Evolutionary conservation across 306 rosid species (phyloP).

Genomic region (Fagus sylvatica): DNA sequence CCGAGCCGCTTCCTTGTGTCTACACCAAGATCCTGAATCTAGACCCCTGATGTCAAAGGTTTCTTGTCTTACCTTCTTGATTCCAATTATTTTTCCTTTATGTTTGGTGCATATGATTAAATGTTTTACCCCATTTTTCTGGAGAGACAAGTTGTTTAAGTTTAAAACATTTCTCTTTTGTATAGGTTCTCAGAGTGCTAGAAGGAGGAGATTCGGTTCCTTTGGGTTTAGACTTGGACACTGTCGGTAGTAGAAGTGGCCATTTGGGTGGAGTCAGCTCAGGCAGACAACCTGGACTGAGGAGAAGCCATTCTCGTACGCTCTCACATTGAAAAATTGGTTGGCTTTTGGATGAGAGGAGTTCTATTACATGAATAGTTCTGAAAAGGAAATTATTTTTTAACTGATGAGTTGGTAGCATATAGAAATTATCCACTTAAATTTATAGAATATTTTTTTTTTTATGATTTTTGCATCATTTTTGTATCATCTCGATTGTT

Average conservation of each 20-base stretch:
- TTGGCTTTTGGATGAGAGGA: slow-evolving; percentile 19
- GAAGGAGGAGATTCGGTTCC: slow-evolving; percentile 83
- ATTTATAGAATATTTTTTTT: not conserved
- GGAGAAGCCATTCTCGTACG: slow-evolving; percentile 66
- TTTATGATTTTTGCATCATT: not conserved
- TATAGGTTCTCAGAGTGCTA: slow-evolving; percentile 80
- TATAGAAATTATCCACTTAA: not conserved
- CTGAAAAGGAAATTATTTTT: not conserved
- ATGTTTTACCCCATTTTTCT: not conserved
- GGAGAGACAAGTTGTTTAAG: not conserved
- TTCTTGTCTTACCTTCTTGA: slow-evolving; percentile 6
- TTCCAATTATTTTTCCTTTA: not conserved
- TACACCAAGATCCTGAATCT: slow-evolving; percentile 69
- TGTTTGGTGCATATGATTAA: not conserved
- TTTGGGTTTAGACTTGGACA: slow-evolving; percentile 55
- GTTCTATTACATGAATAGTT: not conserved
- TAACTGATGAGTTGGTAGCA: not conserved
- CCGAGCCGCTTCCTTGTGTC: slow-evolving; percentile 85
- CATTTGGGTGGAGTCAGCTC: slow-evolving; percentile 64
- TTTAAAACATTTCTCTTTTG: slow-evolving; percentile 13
- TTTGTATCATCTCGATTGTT: not conserved
- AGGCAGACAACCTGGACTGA: slow-evolving; percentile 42
- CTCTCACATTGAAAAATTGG: slow-evolving; percentile 70
- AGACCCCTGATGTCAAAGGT: slow-evolving; percentile 96
- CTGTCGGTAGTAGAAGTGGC: slow-evolving; percentile 76